Evolutionary conservation across 2,329 filamentous ascomycete genomes (phyloP), one percentile per base, ranked within the genome.

Genomic region (Hymenotorrendiella dingleyae): DNA sequence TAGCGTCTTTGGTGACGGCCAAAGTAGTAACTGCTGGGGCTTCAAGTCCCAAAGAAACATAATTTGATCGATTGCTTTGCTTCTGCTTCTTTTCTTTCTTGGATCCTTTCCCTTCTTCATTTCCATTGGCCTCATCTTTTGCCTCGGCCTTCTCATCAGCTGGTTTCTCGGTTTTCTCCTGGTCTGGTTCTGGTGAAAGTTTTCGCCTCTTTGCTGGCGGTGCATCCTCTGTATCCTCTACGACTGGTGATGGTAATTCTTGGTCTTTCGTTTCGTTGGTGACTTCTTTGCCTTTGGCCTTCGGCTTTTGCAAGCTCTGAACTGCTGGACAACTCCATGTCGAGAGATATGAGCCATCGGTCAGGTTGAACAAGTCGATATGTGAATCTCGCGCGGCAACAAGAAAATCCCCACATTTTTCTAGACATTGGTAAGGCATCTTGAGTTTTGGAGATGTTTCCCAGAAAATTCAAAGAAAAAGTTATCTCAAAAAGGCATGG

Each of bases 311-410:
- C n/a, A 20, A 22, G 10, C 14, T 17, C 30, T 43, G 52, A 34
- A 37, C 23, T 17, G 38, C 22, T 21, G 49, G 59, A 41, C 37
- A 63, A 36, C 40, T 59, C 60, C 53, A 64, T 43, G 55, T 62
- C 37, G 76, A 79, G 14, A 86, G 62, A 39, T 78, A 67, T 36
- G 67, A 64, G 23, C 80, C 77, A 47, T 76, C 70, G n/a, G 67
- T 57, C 6, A 81, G 65, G 56, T 71, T 71, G 61, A 87, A 83
- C 2, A 79, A 76, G 57, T 86, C 76, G 41, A 96, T 76, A 54
- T 73, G 77, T 36, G 82, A 76, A 11, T 86, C 87, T 47, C 81
- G 80, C 20, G 86, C 85, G 27, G 84, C 85, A 54, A 94, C 73
- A 14, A 96, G 63, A 16, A 84, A 64, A 52, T 72, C 62, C 34